These are phyloP conservation scores for Cucurbita moschata DNA, from an alignment of 306 rosid species.

Conservation along the genomic window DNA sequence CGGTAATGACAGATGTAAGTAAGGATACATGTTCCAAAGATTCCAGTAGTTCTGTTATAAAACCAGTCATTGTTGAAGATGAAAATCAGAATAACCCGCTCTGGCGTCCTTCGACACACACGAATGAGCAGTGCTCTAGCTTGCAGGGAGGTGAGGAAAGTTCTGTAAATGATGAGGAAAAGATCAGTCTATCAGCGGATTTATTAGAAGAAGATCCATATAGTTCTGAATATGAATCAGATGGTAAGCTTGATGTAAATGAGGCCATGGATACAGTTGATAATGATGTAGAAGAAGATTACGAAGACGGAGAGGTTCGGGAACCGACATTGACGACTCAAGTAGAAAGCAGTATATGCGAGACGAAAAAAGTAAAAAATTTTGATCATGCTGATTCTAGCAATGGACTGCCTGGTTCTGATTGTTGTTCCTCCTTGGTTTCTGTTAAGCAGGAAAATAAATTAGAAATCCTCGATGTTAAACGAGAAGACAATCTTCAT, in stretches of 20 bases:
- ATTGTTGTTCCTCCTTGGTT: constrained; percentile 18
- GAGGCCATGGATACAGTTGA: constrained; percentile 28
- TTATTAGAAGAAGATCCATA: constrained; percentile 47
- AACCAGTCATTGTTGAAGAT: constrained; percentile 14
- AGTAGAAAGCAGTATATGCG: constrained; percentile 27
- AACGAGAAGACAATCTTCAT: constrained; percentile 16
- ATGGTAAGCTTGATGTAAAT: constrained; percentile 50
- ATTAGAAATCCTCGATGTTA: constrained; percentile 6
- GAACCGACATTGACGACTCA: constrained; percentile 29
- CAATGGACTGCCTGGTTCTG: constrained; percentile 19
- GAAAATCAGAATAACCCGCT: constrained; percentile 13
- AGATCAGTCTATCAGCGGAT: constrained; percentile 48
- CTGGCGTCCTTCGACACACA: constrained; percentile 24
- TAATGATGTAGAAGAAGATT: constrained; percentile 45
- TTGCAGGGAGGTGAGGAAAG: constrained; percentile 33
- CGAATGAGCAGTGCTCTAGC: constrained; percentile 21
- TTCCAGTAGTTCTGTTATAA: constrained; percentile 10
- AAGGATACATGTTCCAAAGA: constrained; percentile 20
- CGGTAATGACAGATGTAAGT: constrained; percentile 13
- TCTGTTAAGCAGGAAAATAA: constrained; percentile 14
- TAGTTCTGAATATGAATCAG: constrained; percentile 66
- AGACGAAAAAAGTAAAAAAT: constrained; percentile 35
- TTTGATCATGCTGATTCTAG: constrained; percentile 14
- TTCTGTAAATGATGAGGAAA: constrained; percentile 68
- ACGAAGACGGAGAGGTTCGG: constrained; percentile 79